Evolutionary conservation across 129 eudicot genomes (phyloP).

Genomic region (Rutidosis leptorrhynchoides): DNA sequence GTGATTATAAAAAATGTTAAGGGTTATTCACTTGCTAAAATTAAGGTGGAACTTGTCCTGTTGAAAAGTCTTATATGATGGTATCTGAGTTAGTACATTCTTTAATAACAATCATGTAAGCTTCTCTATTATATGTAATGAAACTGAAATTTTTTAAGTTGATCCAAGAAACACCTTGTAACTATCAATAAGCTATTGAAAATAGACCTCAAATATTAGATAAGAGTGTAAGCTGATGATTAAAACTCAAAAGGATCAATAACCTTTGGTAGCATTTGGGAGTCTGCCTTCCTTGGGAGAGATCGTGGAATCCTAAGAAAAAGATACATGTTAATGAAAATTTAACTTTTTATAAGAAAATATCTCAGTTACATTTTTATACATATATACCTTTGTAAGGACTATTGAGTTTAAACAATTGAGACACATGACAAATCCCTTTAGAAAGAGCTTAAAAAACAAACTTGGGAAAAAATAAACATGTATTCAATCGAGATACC

Average conservation of each 20-base stretch:
- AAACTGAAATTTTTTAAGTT: conserved; percentile 1
- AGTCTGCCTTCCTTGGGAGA: conserved; percentile 95
- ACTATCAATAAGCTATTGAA: conserved; percentile 16
- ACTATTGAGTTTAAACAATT: background rate
- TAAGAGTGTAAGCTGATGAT: conserved; percentile 12
- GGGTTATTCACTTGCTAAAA: conserved; percentile 3
- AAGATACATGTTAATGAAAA: conserved; percentile 12
- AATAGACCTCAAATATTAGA: conserved; percentile 4
- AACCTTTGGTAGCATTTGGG: conserved; percentile 87
- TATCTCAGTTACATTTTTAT: conserved; percentile 13
- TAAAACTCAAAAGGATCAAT: conserved; percentile 9
- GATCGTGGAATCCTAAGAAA: conserved; percentile 62
- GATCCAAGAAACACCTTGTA: conserved; percentile 6
- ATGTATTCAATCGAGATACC: conserved; percentile 42
- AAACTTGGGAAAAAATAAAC: background rate
- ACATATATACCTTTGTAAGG: background rate
- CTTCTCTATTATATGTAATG: background rate
- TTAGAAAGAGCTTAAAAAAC: background rate
- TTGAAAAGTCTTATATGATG: conserved; percentile 6
- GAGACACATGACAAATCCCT: conserved; percentile 9
- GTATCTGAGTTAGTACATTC: background rate
- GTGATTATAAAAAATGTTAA: background rate
- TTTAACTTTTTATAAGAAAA: conserved; percentile 7
- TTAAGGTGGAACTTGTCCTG: background rate
- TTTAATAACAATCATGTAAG: background rate